Percentiles rank a stretch among this genome's conserved stretches.
phyloP scores from a whole-genome alignment of 108 stramenopile genomes.

The Cyclotella distinguenda region DNA sequence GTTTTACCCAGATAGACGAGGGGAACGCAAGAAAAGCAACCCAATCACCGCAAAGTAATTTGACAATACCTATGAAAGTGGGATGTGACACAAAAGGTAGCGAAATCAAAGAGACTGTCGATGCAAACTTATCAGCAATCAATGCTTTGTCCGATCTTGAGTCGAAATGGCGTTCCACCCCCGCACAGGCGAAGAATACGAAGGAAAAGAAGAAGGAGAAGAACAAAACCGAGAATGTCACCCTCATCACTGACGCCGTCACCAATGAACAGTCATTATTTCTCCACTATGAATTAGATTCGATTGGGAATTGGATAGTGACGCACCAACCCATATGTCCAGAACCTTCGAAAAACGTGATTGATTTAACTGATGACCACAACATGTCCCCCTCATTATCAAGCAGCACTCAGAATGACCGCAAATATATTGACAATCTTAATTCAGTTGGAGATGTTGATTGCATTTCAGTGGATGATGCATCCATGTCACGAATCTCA shows the following conservation, averaged over 20 bases:
- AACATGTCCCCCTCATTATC: neutral
- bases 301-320: slow-evolving; percentile 6
- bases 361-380: slow-evolving; percentile 10
- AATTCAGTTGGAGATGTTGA: neutral
- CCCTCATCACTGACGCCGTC: neutral
- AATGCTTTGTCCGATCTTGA: slow-evolving; percentile 37
- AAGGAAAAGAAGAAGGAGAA: slow-evolving; percentile 12
- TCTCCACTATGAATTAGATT: neutral
- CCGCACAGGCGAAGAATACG: neutral
- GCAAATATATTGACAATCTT: neutral
- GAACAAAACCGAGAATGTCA: neutral
- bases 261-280: neutral
- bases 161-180: slow-evolving; percentile 18
- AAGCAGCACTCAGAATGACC: neutral
- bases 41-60: neutral
- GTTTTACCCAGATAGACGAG: neutral
- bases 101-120: slow-evolving; percentile 7
- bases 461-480: slow-evolving; percentile 9
- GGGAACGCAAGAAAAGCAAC: neutral
- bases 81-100: neutral
- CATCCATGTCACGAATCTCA: slow-evolving; percentile 18
- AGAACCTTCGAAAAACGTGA: neutral
- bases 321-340: neutral
- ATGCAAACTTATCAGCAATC: slow-evolving; percentile 21
- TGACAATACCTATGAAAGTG: neutral